phyloP scores from a whole-genome alignment of 495 filamentous ascomycete genomes.

The Hypoxylon fragiforme region DNA sequence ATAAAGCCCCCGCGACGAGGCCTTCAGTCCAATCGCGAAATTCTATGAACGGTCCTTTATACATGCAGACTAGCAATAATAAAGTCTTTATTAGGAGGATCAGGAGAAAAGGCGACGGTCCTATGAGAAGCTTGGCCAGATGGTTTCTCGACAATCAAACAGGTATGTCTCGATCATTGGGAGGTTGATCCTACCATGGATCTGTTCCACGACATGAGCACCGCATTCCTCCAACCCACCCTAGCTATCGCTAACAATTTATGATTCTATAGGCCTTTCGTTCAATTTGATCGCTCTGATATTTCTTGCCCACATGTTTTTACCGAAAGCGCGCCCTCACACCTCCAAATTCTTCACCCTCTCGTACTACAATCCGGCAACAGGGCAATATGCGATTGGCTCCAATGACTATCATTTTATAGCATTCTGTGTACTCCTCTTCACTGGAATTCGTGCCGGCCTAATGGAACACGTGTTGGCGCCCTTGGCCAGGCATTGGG shows the following conservation, averaged over 20 bases:
- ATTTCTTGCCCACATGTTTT: slow-evolving; percentile 72
- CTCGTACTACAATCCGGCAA: slow-evolving; percentile 72
- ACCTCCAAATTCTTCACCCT: slow-evolving; percentile 85
- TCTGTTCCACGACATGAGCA: slow-evolving; percentile 24
- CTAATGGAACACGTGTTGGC: slow-evolving; percentile 83
- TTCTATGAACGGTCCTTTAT: slow-evolving; percentile 53
- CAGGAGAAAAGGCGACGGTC: slow-evolving; percentile 51
- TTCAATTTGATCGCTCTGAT: slow-evolving; percentile 78
- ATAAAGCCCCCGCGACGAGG: slow-evolving; percentile 30
- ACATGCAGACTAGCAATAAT: slow-evolving; percentile 50
- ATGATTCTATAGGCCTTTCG: slow-evolving; percentile 63
- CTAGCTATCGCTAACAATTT: slow-evolving; percentile 20
- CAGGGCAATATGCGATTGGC: slow-evolving; percentile 72
- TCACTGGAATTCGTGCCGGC: slow-evolving; percentile 83
- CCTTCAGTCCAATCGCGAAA: slow-evolving; percentile 38
- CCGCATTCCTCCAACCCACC: not conserved
- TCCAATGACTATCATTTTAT: slow-evolving; percentile 81
- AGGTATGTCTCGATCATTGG: slow-evolving; percentile 41
- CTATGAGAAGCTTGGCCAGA: slow-evolving; percentile 44
- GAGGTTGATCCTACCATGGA: not conserved
- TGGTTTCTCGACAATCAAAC: slow-evolving; percentile 60
- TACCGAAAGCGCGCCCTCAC: slow-evolving; percentile 75
- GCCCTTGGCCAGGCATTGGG: slow-evolving; percentile 69
- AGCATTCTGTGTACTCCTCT: slow-evolving; percentile 74
- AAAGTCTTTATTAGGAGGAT: slow-evolving; percentile 50